These are phyloP conservation scores for Podaxis carcinomalis DNA, from an alignment of 768 basidiomycete species.

Conservation along the genomic window DNA sequence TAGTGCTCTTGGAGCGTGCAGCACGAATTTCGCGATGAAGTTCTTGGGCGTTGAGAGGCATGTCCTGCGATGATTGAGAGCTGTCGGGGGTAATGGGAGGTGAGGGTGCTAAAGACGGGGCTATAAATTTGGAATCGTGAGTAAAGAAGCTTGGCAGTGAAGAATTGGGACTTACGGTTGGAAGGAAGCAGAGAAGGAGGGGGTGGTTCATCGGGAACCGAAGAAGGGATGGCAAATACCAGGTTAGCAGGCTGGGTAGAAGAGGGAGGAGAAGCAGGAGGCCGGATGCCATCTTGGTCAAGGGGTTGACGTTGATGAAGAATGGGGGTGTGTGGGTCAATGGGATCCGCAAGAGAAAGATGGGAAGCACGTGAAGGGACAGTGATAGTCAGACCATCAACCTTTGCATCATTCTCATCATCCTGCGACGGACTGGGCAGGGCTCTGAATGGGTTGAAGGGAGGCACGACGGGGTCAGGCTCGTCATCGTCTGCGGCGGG, in stretches of 20 bases:
- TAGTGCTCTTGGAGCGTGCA: conserved; percentile 1
- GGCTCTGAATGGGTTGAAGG: conserved; percentile 1
- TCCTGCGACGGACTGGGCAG: not conserved
- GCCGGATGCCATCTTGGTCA: conserved; percentile 11
- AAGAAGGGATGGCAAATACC: not conserved
- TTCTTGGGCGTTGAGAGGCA: not conserved
- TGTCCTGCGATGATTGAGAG: not conserved
- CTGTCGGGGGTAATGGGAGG: not conserved
- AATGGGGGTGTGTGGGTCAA: conserved; percentile 20
- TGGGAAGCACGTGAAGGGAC: conserved; percentile 14
- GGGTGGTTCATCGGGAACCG: not conserved
- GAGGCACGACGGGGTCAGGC: conserved; percentile 2
- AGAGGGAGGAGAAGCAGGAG: not conserved
- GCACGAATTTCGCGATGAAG: conserved; percentile 1
- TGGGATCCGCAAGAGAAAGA: conserved; percentile 24
- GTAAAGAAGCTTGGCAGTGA: not conserved
- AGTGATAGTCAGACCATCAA: conserved; percentile 6
- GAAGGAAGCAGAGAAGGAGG: not conserved
- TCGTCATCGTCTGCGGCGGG: conserved; percentile 14
- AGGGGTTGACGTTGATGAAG: not conserved
- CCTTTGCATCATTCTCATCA: conserved; percentile 14
- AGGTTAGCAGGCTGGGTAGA: not conserved
- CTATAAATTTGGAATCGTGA: not conserved
- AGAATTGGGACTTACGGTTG: not conserved
- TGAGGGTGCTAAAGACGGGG: not conserved